Conservation (phyloP, 208 protist species). For the Acanthamoeba sp. region DNA sequence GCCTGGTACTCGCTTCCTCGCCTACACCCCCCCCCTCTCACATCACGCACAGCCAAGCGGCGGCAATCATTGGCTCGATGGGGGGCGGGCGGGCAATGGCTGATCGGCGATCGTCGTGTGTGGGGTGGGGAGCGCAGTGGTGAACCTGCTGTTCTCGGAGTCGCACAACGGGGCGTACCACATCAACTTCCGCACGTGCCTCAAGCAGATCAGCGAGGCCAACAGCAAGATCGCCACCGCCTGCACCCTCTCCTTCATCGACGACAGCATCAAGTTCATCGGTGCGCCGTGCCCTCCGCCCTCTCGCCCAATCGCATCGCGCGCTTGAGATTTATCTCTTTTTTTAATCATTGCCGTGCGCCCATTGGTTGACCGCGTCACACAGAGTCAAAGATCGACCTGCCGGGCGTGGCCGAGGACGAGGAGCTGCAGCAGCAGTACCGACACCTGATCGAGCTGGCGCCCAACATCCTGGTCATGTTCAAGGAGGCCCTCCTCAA, state of each 20-base stretch:
- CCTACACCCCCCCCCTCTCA: too few relatives aligned
- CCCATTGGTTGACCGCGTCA: too few relatives aligned
- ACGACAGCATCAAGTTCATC: constrained; percentile 40
- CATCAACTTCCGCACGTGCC: constrained; percentile 21
- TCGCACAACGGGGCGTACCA: constrained; percentile 22
- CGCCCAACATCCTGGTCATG: constrained; percentile 19
- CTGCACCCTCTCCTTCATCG: constrained; percentile 30
- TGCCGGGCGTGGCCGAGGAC: background rate
- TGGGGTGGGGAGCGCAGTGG: background rate
- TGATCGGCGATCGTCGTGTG: background rate
- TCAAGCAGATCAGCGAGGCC: constrained; percentile 23
- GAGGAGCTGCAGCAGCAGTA: constrained; percentile 38
- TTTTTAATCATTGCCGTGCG: too few relatives aligned
- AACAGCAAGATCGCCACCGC: constrained; percentile 27
- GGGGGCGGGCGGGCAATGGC: too few relatives aligned
- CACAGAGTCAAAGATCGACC: background rate
- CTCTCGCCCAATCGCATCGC: background rate
- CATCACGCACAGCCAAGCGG: too few relatives aligned
- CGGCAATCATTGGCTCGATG: too few relatives aligned
- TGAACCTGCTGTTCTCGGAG: constrained; percentile 25
- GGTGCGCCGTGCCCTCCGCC: background rate
- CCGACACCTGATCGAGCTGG: background rate
- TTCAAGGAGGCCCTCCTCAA: constrained; percentile 24
- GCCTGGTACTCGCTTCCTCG: background rate
- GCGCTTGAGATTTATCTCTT: too few relatives aligned